These are phyloP conservation scores for Herpetospermum pedunculosum DNA, from an alignment of 306 rosid species.

Conservation along the genomic window DNA sequence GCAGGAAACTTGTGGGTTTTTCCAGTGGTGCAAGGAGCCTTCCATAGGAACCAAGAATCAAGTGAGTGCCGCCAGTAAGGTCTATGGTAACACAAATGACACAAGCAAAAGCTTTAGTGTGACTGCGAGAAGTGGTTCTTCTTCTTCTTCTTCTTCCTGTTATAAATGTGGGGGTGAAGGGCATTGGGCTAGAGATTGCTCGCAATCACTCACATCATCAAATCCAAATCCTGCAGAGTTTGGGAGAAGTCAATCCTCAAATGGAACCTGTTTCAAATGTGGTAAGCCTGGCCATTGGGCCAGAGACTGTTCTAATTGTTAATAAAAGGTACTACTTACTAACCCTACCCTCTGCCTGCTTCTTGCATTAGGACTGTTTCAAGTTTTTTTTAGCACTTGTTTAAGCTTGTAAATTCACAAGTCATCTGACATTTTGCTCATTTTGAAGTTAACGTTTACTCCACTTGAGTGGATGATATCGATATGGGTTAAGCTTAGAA, in stretches of 20 bases:
- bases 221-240: constrained; percentile 15
- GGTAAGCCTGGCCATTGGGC: constrained; percentile 47
- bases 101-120: neutral
- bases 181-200: constrained; percentile 49
- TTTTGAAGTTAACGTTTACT: neutral
- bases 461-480: neutral
- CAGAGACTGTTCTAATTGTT: constrained; percentile 28
- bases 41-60: constrained; percentile 5
- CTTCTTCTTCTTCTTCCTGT: no score
- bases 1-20: constrained; percentile 32
- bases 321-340: neutral
- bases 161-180: constrained; percentile 39
- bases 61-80: constrained; percentile 4
- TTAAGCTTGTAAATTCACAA: neutral
- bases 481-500: neutral
- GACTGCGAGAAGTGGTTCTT: neutral
- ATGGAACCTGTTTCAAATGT: constrained; percentile 34
- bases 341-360: neutral
- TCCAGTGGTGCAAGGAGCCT: constrained; percentile 50
- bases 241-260: constrained; percentile 17
- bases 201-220: constrained; percentile 14
- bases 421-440: neutral
- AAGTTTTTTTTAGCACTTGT: neutral
- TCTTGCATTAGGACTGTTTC: neutral
- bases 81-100: constrained; percentile 1